These are phyloP conservation scores for Agastache rugosa DNA, from an alignment of 257 asterid genomes.

Conservation along the genomic window DNA sequence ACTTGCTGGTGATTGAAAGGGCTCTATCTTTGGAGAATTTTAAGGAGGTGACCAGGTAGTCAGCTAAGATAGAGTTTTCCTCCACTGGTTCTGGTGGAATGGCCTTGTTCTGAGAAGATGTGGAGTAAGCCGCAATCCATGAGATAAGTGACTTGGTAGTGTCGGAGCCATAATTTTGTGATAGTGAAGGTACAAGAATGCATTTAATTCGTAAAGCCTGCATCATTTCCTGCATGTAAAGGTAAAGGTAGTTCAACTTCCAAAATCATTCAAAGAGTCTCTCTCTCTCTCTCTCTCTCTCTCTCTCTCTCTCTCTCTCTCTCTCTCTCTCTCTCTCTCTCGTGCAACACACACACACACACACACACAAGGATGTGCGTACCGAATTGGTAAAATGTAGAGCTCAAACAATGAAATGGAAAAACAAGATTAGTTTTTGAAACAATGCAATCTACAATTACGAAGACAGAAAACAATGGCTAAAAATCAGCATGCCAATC, in stretches of 20 bases:
- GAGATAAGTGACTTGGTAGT: conserved; percentile 6
- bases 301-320: background rate
- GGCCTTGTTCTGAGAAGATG: background rate
- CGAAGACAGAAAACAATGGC: background rate
- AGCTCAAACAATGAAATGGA: background rate
- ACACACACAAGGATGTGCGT: background rate
- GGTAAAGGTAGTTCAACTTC: background rate
- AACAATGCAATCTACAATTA: background rate
- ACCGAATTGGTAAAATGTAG: background rate
- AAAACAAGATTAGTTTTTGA: background rate
- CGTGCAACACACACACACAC: background rate
- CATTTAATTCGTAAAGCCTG: background rate
- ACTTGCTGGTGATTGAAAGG: conserved; percentile 7
- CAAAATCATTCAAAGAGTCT: background rate
- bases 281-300: background rate
- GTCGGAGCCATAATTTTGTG: conserved; percentile 1
- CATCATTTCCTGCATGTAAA: conserved; percentile 4
- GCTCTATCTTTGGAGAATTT: conserved; percentile 24
- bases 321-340: background rate
- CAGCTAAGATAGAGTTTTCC: background rate
- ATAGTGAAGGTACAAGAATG: background rate
- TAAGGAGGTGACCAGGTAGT: conserved; percentile 22
- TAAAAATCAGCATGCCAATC: too few relatives aligned
- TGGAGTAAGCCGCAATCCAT: background rate
- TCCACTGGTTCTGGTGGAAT: background rate